Conservation (phyloP, 2,329 filamentous ascomycete species). For the Thelonectria rubi region DNA sequence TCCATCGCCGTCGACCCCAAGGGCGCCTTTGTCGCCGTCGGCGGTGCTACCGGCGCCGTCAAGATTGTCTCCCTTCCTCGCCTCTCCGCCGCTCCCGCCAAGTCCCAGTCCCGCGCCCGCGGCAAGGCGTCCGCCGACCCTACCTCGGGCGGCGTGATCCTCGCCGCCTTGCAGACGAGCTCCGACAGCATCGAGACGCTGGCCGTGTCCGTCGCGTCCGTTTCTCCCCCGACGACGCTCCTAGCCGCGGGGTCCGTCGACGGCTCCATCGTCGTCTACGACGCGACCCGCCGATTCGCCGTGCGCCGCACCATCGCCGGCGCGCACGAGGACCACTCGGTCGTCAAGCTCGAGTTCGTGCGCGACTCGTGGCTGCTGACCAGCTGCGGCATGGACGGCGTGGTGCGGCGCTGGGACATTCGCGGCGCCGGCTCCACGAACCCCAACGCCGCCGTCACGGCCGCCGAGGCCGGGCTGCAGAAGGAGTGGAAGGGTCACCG, state of each 20-base stretch:
- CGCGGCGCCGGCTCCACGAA: slow-evolving; percentile 54
- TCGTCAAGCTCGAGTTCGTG: slow-evolving; percentile 94
- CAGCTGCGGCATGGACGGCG: slow-evolving; percentile 90
- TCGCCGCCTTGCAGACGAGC: slow-evolving; percentile 85
- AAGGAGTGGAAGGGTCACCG: slow-evolving; percentile 93
- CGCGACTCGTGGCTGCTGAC: slow-evolving; percentile 76
- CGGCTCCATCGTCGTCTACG: slow-evolving; percentile 84
- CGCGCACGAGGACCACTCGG: slow-evolving; percentile 86
- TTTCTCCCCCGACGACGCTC: slow-evolving; percentile 60
- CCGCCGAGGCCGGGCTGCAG: slow-evolving; percentile 71
- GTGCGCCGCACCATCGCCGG: slow-evolving; percentile 83
- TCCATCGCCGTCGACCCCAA: slow-evolving; percentile 84
- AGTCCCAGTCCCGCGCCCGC: slow-evolving; percentile 36
- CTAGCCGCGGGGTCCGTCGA: slow-evolving; percentile 75
- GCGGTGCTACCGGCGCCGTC: slow-evolving; percentile 87
- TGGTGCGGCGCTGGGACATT: slow-evolving; percentile 87
- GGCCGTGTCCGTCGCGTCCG: slow-evolving; percentile 59
- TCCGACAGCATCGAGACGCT: slow-evolving; percentile 80
- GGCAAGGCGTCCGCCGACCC: slow-evolving; percentile 50
- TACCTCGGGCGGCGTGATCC: slow-evolving; percentile 65
- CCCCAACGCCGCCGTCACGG: slow-evolving; percentile 41
- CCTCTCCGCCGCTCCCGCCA: slow-evolving; percentile 46
- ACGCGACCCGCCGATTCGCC: slow-evolving; percentile 85
- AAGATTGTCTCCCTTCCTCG: slow-evolving; percentile 86
- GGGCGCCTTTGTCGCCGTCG: slow-evolving; percentile 82